phyloP scores from a whole-genome alignment of 768 basidiomycete species.

The Ramaria rubella region DNA sequence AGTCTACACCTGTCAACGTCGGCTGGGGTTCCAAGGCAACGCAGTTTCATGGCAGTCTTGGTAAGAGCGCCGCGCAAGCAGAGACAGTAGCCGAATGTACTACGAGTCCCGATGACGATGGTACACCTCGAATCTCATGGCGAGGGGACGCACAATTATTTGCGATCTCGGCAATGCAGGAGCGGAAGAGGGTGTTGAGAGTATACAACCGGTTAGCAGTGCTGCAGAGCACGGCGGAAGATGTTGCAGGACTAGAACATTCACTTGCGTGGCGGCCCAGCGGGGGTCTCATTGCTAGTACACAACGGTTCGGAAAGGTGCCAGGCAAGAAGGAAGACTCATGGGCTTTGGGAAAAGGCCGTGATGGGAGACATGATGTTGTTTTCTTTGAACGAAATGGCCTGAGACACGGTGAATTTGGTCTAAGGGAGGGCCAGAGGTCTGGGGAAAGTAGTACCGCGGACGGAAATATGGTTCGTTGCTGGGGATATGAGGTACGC shows the following conservation, averaged over 20 bases:
- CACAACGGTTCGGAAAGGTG: constrained; percentile 70
- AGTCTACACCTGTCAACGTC: constrained; percentile 90
- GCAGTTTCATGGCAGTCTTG: constrained; percentile 94
- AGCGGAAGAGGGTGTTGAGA: constrained; percentile 50
- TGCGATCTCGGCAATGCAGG: constrained; percentile 70
- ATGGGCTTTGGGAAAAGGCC: constrained; percentile 54
- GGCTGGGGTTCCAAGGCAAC: constrained; percentile 98
- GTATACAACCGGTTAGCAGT: constrained; percentile 69
- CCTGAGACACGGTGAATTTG: constrained; percentile 84
- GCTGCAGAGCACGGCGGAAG: constrained; percentile 81
- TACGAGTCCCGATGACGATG: constrained; percentile 69
- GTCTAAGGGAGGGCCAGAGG: constrained; percentile 36
- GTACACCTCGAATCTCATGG: constrained; percentile 75
- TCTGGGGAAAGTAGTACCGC: too few species aligned
- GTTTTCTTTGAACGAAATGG: constrained; percentile 97
- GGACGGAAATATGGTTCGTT: constrained; percentile 26
- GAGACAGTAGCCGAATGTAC: constrained; percentile 28
- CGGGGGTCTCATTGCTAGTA: constrained; percentile 76
- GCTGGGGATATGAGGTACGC: constrained; percentile 65
- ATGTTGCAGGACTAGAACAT: constrained; percentile 77
- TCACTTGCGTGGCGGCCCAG: constrained; percentile 78
- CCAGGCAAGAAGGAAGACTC: not conserved
- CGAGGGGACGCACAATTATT: constrained; percentile 90
- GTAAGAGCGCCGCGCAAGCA: constrained; percentile 72
- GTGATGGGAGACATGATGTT: constrained; percentile 69